Evolutionary conservation across 129 eudicot species (phyloP), one percentile per base, ranked within the genome.

Genomic region (Arctium lappa): DNA sequence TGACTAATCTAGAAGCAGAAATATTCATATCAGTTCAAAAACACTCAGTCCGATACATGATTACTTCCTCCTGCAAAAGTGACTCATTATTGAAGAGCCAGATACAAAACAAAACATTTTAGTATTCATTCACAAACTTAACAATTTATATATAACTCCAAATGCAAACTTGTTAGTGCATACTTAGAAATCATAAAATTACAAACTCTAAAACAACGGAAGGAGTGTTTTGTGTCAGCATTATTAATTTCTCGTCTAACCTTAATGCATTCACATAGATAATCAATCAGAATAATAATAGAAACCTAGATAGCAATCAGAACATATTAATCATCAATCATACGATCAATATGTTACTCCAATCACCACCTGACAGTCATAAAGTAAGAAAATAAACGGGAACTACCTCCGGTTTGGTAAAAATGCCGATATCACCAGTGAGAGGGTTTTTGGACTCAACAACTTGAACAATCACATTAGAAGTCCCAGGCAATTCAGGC

Each of bases 401-500:
- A 74, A 74, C n/a, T 79, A 85, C 88, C 88, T 85, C 87, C 0
- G 87, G 87, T 63, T 85, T 85, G 5, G 85, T 79, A 40, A 80
- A 85, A 53, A 85, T 53, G 81, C 85, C 81, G 18, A 85, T 74
- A 69, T 80, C 88, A 29, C 81, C 81, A 38, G 81, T 66, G 77
- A 85, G 84, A 69, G 85, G 85, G 81, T 74, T 74, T 53, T 75
- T 80, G 4, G 78, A 38, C 78, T 85, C 88, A 3, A 85, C 88
- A 80, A 95, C 93, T 88, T 90, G 80, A 30, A 95, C 87, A 39
- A 95, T 76, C 6, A 95, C 97, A 85, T 93, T 93, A 32, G 92
- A 75, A 15, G 98, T 91, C 15, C 97, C 98, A 8, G 97, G 97
- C 86, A 95, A 84, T 82, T 93, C 99, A 34, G 88, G 80, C 4